phyloP scores from a whole-genome alignment of 257 asterid species.

The Lithospermum erythrorhizon region DNA sequence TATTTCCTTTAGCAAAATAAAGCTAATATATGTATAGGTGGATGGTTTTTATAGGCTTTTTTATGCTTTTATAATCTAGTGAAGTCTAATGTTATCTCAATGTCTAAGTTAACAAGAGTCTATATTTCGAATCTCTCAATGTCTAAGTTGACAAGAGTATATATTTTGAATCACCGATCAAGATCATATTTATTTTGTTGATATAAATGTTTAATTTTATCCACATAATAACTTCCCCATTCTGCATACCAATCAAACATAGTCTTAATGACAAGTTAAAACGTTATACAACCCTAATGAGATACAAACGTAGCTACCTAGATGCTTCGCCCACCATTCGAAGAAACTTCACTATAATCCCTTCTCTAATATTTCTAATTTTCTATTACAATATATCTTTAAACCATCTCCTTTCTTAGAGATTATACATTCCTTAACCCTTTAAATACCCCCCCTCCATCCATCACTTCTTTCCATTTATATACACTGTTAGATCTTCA shows the following conservation, averaged over 20 bases:
- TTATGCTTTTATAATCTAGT: too few species aligned
- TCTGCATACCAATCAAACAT: background rate
- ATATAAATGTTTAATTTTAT: too few species aligned
- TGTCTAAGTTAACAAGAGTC: too few species aligned
- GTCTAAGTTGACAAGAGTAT: too few species aligned
- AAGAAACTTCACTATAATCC: constrained; percentile 26
- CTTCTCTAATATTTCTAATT: background rate
- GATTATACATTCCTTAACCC: background rate
- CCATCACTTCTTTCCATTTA: background rate
- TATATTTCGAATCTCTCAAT: too few species aligned
- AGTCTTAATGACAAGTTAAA: background rate
- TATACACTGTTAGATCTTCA: background rate
- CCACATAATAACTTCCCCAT: too few species aligned
- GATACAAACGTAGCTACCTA: constrained; percentile 9
- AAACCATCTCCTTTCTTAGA: background rate
- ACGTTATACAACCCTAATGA: background rate
- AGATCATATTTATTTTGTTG: too few species aligned
- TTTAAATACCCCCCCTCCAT: constrained; percentile 3
- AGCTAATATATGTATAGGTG: too few species aligned
- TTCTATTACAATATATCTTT: background rate
- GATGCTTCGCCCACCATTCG: constrained; percentile 38
- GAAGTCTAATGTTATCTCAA: too few species aligned
- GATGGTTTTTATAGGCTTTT: too few species aligned
- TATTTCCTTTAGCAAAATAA: too few species aligned
- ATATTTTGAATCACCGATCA: too few species aligned